Evolutionary conservation across 345 rosid species (phyloP), one percentile per base, ranked within the genome.

Genomic region (Dipteronia dyeriana): DNA sequence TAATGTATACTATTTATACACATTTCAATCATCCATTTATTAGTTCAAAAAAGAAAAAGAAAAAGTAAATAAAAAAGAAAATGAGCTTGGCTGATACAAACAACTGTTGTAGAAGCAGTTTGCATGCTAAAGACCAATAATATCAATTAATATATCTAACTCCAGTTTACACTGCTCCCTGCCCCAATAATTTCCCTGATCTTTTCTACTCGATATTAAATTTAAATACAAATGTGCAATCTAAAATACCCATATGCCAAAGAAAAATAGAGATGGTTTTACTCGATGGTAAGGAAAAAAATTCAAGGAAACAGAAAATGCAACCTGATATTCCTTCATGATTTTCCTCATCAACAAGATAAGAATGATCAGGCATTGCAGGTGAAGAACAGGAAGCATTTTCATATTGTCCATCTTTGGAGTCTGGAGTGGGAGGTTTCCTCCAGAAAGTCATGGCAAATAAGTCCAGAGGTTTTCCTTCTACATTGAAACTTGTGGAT

Each of bases 371-470:
- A 3, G 62, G 49, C 71, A 53, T 79, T 67, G 78, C 68, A 74
- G 74, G 66, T 71, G 82, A 75, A 73, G 38, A 34, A 34, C 38
- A 56, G 59, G 84, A 81, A 82, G 69, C 80, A 79, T 80, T 79
- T 64, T 82, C 85, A 73, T 79, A 75, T 73, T 79, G 77, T 80
- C 71, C 82, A 80, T 77, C 81, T 65, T 77, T 70, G 85, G 74
- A 76, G 75, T 85, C 86, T 19, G 82, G 72, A 38, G 75, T 54
- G 5, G 89, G 91, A 7, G 86, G 87, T 80, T 89, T 89, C 87
- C 82, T 88, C 74, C 74, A 78, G 75, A 90, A 78, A 66, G 90
- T 86, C 85, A 86, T 72, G 84, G 84, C 84, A 82, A 83, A 74
- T 66, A 87, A 64, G 67, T 68, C 75, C 73, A 62, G 68, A 10